Evolutionary conservation across 2,329 filamentous ascomycete species (phyloP), one percentile per base, ranked within the genome.

Genomic region (Calonectria crousiana): DNA sequence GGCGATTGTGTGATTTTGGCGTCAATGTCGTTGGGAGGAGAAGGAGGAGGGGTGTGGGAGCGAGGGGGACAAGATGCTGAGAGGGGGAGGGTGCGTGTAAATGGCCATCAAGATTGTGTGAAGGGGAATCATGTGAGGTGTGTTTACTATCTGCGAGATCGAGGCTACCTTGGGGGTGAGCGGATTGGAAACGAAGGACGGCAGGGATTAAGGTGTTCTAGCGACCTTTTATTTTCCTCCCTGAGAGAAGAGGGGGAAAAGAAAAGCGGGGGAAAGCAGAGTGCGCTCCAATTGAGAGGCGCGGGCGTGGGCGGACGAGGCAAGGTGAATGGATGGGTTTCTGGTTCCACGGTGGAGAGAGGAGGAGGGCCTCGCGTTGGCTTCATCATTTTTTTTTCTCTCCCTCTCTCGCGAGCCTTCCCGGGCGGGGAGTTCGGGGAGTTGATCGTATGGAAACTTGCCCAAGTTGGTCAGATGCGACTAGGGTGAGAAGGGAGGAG

Each of bases 1-100:
- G 26, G 64, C 64, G 56, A 79, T 80, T 80, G 79, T 80, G 79
- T 79, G 76, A 80, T 80, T 80, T 80, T 80, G 77, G 78, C 73
- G 75, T 74, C 69, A 53, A 79, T 80, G 78, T 80, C 73, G 78
- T 64, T 44, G 71, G 23, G 18, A 36, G 44, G 36, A 38, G 18
- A 18, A 32, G 23, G n/a, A n/a, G 44, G 36, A 52, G 49, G 38
- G 36, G 67, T 30, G 67, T 26, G 52, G 6, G 36, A 38, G 28
- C 4, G 28, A 18, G 28, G 14, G 44, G 23, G n/a, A 23, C 44
- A 38, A 18, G 47, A 51, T 47, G 44, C 44, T 47, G 20, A 23
- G 41, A n/a, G 14, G 41, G 30, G 30, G 44, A 3, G n/a, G 20
- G 44, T 9, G 44, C 4, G n/a, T 23, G 44, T 9, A 10, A 9